Evolutionary conservation across 2,329 filamentous ascomycete species (phyloP), one percentile per base, ranked within the genome.

Genomic region (Ploettnerulaceae sp.): DNA sequence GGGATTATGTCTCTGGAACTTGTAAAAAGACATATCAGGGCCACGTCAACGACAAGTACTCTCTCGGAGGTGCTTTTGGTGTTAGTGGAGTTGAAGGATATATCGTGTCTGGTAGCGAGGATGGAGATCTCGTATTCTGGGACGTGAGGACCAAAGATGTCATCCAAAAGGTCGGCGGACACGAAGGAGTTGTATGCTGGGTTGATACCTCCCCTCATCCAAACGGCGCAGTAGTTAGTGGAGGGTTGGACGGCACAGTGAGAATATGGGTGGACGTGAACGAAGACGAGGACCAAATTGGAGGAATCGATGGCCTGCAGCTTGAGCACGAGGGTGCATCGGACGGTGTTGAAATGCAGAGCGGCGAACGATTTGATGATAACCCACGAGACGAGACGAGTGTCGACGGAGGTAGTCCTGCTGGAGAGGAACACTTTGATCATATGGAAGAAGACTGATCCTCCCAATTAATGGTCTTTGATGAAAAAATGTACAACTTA

Each of bases 21-120:
- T 93, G 93, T 57, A 84, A 95, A 61, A 98, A 98, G 74, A 98
- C 93, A 11, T 98, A 97, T 67, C 89, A 96, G 64, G 93, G 93
- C 0, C 93, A 97, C 61, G 70, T 72, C 45, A 98, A 98, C 65
- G 75, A 80, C 45, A 83, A 83, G 51, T 97, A 86, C 67, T 91
- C 88, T 55, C 75, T 97, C n/a, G 80, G 80, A 2, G 88, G 89
- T 3, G 84, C 84, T 31, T 96, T 97, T 62, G 90, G 88, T 9
- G 74, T 79, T 1, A 83, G 84, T 53, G 71, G 72, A 0, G 43
- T 59, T 67, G 33, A 68, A 60, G 59, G 57, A 0, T 95, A 95
- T 59, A 78, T 90, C 12, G 86, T 82, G 0, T 86, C 85, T 25
- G 89, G 90, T 0, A 94, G 88, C 64, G 91, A 97, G 64, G 88